Evolutionary conservation across 768 basidiomycete genomes (phyloP).

Genomic region (Ramaria rubella): DNA sequence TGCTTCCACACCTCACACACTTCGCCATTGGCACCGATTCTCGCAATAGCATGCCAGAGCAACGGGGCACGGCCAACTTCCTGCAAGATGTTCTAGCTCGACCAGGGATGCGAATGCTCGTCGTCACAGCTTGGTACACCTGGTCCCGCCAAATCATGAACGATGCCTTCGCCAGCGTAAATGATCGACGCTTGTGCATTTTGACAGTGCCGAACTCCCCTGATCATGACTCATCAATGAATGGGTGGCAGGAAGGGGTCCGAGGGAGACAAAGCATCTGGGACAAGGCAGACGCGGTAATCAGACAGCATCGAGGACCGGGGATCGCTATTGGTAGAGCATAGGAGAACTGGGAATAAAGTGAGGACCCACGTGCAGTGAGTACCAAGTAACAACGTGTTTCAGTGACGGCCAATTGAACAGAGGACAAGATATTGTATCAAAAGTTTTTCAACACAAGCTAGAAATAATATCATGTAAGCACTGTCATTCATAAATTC

Average conservation of each 20-base stretch:
- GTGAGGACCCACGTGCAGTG: no score
- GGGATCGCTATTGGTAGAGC: background rate
- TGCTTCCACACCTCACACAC: conserved; percentile 5
- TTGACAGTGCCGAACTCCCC: background rate
- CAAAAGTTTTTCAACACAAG: no score
- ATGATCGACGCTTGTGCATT: background rate
- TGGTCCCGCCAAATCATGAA: background rate
- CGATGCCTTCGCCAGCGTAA: background rate
- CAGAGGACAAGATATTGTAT: no score
- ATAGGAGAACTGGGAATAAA: no score
- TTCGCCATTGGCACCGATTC: conserved; percentile 2
- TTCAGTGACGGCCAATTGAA: no score
- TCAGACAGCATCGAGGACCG: background rate
- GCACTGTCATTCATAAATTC: no score
- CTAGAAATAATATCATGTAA: no score
- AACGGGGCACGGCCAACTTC: background rate
- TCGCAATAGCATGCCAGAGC: background rate
- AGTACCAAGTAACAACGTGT: no score
- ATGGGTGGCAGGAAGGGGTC: background rate
- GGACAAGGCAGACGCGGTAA: background rate
- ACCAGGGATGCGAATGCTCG: background rate
- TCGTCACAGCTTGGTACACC: background rate
- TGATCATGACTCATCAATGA: background rate
- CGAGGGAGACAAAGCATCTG: conserved; percentile 1
- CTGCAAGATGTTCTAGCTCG: background rate